Evolutionary conservation across 2,329 filamentous ascomycete genomes (phyloP).

Genomic region (Juglanconis juglandina): DNA sequence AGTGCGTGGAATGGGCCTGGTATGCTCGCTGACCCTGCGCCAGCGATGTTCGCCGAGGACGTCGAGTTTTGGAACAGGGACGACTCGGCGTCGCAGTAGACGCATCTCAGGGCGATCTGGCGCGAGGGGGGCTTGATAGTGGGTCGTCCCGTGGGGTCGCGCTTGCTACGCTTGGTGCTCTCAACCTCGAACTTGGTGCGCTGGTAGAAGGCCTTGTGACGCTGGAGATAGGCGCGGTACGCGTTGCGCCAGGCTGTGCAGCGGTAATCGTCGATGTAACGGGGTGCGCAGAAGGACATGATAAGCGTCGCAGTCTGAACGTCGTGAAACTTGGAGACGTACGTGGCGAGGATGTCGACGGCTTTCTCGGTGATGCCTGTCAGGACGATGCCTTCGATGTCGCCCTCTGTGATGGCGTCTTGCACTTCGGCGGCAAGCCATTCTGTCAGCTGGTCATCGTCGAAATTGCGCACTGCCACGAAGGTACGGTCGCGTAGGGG

Average conservation of each 20-base stretch:
- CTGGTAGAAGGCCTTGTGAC: conserved; percentile 69
- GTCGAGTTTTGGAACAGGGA: conserved; percentile 24
- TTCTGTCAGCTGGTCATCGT: conserved; percentile 57
- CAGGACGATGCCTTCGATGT: conserved; percentile 74
- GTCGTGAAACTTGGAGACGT: conserved; percentile 72
- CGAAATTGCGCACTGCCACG: conserved; percentile 66
- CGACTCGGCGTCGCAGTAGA: conserved; percentile 67
- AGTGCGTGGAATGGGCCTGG: conserved; percentile 18
- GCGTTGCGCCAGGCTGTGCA: conserved; percentile 70
- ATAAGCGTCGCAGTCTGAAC: conserved; percentile 76
- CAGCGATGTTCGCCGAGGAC: conserved; percentile 14
- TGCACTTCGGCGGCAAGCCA: conserved; percentile 67
- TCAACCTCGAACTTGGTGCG: conserved; percentile 76
- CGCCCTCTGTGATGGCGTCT: conserved; percentile 60
- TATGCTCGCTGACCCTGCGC: conserved; percentile 9
- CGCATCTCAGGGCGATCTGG: conserved; percentile 72
- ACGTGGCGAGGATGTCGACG: conserved; percentile 72
- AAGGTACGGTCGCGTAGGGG: conserved; percentile 72
- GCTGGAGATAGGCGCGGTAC: conserved; percentile 70
- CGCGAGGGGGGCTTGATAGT: conserved; percentile 62
- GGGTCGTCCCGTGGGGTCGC: conserved; percentile 51
- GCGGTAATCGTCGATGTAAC: conserved; percentile 73
- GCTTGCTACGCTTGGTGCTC: conserved; percentile 66
- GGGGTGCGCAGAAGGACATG: conserved; percentile 69
- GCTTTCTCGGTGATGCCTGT: conserved; percentile 71